Evolutionary conservation across 352 stramenopile genomes (phyloP), one percentile per base, ranked within the genome.

Genomic region (Globisporangium paroecandrum): DNA sequence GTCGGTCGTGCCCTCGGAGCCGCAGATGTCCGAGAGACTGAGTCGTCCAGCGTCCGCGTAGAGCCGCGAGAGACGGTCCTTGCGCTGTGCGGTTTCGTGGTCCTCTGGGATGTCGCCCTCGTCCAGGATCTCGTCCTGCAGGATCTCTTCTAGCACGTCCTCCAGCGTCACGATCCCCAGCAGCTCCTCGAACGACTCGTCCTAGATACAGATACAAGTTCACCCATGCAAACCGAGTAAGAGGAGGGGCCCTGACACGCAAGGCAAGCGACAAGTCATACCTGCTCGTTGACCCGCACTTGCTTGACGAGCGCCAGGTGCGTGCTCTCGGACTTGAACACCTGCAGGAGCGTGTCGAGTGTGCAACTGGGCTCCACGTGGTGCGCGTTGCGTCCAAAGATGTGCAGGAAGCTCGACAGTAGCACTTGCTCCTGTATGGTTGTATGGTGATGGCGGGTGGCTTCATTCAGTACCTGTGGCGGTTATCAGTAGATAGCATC

Each of bases 91-190:
- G 15, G 78, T 64, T 61, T 83, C 70, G 4, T 60, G 71, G 49
- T 73, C 72, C 34, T 77, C 70, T 6, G 71, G 68, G 3, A 89
- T 77, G 78, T 99, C 96, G 20, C 83, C 96, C 75, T 99, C 97
- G 75, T 99, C 97, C 22, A 99, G 82, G 69, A 99, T 98, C 69
- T 99, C 95, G 65, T 96, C 90, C 65, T 92, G 84, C 59, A 99
- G 78, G 69, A 99, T 99, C 62, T 98, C 91, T 72, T 99, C 97
- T 53, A 99, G 89, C 22, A 99, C 97, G 77, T 99, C 98, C 77
- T 99, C 97, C 7, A 99, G 75, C 13, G 98, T 99, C 43, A 99
- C 97, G 43, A 99, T 98, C 22, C 98, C 98, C 57, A 97, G 89
- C 1, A 99, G 77, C 68, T 95, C 89, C 58, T 98, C 97, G 62